These are phyloP conservation scores for Thymus quinquecostatus DNA, from an alignment of 257 asterid genomes.

Conservation along the genomic window DNA sequence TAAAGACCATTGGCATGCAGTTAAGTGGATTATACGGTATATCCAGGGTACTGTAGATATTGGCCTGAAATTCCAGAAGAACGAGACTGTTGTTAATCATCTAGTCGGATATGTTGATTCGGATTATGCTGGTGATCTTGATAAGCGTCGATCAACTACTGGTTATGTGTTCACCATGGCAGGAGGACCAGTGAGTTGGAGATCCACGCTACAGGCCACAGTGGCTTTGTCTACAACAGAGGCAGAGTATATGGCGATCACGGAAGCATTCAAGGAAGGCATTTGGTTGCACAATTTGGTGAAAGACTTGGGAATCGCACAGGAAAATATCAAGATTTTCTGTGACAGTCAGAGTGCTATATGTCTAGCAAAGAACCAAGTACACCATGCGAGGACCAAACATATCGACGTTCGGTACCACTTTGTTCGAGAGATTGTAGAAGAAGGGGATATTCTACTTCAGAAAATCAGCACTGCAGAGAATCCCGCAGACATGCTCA, in stretches of 20 bases:
- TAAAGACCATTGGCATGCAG: not conserved
- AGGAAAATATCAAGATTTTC: conserved; percentile 1
- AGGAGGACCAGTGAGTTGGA: not conserved
- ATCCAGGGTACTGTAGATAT: not conserved
- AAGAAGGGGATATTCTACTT: not conserved
- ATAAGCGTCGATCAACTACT: conserved; percentile 7
- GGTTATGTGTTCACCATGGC: not conserved
- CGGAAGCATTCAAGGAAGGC: not conserved
- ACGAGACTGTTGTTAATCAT: not conserved
- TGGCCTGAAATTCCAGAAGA: not conserved
- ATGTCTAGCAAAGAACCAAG: not conserved
- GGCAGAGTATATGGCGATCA: no score
- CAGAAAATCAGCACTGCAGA: conserved; percentile 1
- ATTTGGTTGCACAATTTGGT: not conserved
- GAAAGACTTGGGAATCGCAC: conserved; percentile 5
- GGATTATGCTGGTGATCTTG: conserved; percentile 9
- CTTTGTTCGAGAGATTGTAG: conserved; percentile 3
- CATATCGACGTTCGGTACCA: not conserved
- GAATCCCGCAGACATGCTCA: conserved; percentile 1
- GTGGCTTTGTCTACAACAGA: not conserved
- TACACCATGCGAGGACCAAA: no score
- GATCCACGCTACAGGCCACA: not conserved
- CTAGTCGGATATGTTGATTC: not conserved
- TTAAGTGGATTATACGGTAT: not conserved
- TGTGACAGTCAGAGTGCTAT: not conserved